Evolutionary conservation across 208 protist species (phyloP), one percentile per base, ranked within the genome.

Genomic region (Lotmaria passim): DNA sequence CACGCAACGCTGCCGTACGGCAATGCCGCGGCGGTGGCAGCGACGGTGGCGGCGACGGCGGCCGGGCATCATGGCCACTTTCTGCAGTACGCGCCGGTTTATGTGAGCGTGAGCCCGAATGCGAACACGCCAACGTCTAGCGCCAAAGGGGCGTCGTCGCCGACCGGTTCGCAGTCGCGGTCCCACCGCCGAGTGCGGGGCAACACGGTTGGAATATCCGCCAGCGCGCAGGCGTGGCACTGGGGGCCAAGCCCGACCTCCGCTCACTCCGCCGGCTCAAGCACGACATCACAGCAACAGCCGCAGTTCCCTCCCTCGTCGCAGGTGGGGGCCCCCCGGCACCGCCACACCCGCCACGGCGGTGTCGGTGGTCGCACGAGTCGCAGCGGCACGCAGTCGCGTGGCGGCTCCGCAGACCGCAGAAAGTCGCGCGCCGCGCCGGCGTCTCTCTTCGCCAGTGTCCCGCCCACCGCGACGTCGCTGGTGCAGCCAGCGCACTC

Each of bases 181-280:
- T 26, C 26, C 23, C 50, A 63, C 23, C 51, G 36, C 24, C 64
- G 50, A 3, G 53, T 48, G 34, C 61, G 61, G 15, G 50, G 62
- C 52, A 68, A 47, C 19, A 65, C 61, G 1, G 53, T 44, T 0
- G 60, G 60, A 24, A 30, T 75, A 5, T 38, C 69, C 1, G 61
- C 61, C 19, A 58, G 61, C 12, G 60, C 69, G 33, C 69, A 75
- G 33, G 61, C 61, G 26, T 75, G 69, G 69, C 69, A 75, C 44
- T 75, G 69, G 69, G 62, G 61, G n/a, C 7, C 50, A 6, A 17
- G 46, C 21, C 10, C 30, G 11, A 23, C 41, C 8, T 31, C 38
- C 24, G 23, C 56, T n/a, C n/a, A n/a, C n/a, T n/a, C n/a, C n/a
- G n/a, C n/a, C n/a, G n/a, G n/a, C n/a, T n/a, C 15, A 33, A 26